Percentiles rank a stretch among this genome's conserved stretches.
Conservation (phyloP, 164 flowering plant genomes). For the Tinospora cordifolia region DNA sequence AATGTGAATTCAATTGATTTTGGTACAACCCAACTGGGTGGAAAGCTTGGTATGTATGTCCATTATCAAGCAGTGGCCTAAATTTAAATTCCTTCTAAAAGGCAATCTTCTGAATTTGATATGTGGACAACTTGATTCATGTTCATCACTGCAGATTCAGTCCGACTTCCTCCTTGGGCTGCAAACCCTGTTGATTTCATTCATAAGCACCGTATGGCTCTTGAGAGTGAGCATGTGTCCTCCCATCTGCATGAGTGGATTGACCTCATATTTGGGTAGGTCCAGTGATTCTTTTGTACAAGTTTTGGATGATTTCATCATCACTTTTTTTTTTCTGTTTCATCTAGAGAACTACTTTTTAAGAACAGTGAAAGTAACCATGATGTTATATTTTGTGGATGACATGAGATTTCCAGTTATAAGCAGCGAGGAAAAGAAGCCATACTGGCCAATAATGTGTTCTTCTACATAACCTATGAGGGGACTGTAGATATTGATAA, state of each 20-base stretch:
- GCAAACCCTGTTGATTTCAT: constrained; percentile 79
- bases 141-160: constrained; percentile 50
- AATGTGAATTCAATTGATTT: constrained; percentile 86
- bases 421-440: constrained; percentile 99
- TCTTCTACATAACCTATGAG: constrained; percentile 95
- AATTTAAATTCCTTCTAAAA: background rate
- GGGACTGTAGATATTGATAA: constrained; percentile 95
- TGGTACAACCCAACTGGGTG: constrained; percentile 94
- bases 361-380: background rate
- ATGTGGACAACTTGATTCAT: background rate
- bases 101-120: background rate
- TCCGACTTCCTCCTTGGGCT: constrained; percentile 94
- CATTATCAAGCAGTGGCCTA: background rate
- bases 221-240: constrained; percentile 97
- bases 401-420: constrained; percentile 46
- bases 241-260: constrained; percentile 97
- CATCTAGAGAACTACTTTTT: background rate
- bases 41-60: constrained; percentile 61
- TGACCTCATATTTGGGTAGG: constrained; percentile 96
- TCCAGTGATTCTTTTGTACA: constrained; percentile 3
- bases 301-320: background rate
- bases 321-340: background rate
- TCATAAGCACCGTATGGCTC: constrained; percentile 90
- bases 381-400: constrained; percentile 1
- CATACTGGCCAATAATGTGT: constrained; percentile 76